Percentiles rank a stretch among this genome's conserved stretches.
These are phyloP conservation scores for Zoysia pacifica DNA, from an alignment of 176 grass and related monocot species.

Conservation along the genomic window DNA sequence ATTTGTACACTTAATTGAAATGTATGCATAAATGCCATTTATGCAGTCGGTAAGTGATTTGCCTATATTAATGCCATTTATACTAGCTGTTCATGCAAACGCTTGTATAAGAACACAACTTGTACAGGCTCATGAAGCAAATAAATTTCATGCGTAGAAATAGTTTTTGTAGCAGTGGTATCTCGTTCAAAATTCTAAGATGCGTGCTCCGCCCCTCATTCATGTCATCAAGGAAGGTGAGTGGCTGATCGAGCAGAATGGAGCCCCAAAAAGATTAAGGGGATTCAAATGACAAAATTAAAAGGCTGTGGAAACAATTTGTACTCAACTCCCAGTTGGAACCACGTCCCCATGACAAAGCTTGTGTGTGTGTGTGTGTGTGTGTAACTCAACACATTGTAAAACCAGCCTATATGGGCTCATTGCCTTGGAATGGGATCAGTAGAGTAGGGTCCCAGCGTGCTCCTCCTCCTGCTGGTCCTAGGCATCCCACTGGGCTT, in stretches of 20 bases:
- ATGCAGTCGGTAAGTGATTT: too few species aligned
- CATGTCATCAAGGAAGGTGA: not conserved
- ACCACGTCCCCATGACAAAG: slow-evolving; percentile 8
- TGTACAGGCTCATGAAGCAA: too few species aligned
- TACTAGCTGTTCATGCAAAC: too few species aligned
- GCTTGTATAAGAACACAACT: too few species aligned
- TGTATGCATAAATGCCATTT: too few species aligned
- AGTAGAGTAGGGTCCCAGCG: slow-evolving; percentile 54
- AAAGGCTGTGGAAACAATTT: slow-evolving; percentile 35
- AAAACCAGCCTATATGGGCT: not conserved
- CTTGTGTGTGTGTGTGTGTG: slow-evolving; percentile 7
- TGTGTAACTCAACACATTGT: slow-evolving; percentile 31
- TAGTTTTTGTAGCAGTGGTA: too few species aligned
- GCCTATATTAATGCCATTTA: too few species aligned
- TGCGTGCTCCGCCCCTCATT: not conserved
- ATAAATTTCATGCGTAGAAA: too few species aligned
- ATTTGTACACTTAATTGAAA: too few species aligned
- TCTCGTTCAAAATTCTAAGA: too few species aligned
- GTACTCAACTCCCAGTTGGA: slow-evolving; percentile 24
- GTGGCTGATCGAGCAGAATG: too few species aligned
- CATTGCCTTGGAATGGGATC: slow-evolving; percentile 16
- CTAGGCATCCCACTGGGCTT: slow-evolving; percentile 25
- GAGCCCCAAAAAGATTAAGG: too few species aligned
- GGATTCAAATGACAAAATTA: slow-evolving; percentile 3
- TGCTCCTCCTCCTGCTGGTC: slow-evolving; percentile 44